Evolutionary conservation across 2,329 filamentous ascomycete species (phyloP), one percentile per base, ranked within the genome.

Genomic region (Trichophyton mentagrophytes): DNA sequence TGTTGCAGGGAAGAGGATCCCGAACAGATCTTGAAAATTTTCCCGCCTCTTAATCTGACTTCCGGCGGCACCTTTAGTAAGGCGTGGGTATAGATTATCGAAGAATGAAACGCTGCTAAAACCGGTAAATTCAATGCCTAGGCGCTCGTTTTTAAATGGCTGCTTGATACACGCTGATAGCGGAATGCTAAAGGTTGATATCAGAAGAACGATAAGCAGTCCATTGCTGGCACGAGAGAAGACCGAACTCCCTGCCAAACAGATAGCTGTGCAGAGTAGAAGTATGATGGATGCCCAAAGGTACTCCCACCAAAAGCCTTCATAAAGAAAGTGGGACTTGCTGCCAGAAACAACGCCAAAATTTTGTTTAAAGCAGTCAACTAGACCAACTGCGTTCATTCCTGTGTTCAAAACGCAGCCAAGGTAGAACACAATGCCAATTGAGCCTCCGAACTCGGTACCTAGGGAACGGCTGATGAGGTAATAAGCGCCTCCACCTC

Each of bases 381-480:
- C 83, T 53, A 95, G 78, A 76, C 89, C 90, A 49, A 95, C 89
- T 25, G 91, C 83, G 69, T 95, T 95, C 79, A 95, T 83, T 42
- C 88, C 88, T 0, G 89, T 90, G 69, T 92, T 95, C 69, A 95
- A 83, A 1, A 88, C 86, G 65, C 89, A 88, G n/a, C 90, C 89
- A n/a, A 95, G 78, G 70, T 93, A 95, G 73, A 95, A 95, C 11
- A 95, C 83, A 25, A 95, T 80, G 1, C 90, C 90, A 64, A 95
- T 95, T 1, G 88, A 90, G 15, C 90, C 90, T 27, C 90, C 90
- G 70, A 95, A 95, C 68, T 95, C 90, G 5, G 90, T 89, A 0
- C 90, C 90, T 2, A 95, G 76, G 51, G 88, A 91, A 63, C 90
- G 82, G 5, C 89, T 95, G 61, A 95, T 95, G 61, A 95, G 78